A percentile compares a stretch with the other conserved stretches of the same genome.
Conservation (phyloP, 768 basidiomycete species). For the Peribolospora kevripleyi region DNA sequence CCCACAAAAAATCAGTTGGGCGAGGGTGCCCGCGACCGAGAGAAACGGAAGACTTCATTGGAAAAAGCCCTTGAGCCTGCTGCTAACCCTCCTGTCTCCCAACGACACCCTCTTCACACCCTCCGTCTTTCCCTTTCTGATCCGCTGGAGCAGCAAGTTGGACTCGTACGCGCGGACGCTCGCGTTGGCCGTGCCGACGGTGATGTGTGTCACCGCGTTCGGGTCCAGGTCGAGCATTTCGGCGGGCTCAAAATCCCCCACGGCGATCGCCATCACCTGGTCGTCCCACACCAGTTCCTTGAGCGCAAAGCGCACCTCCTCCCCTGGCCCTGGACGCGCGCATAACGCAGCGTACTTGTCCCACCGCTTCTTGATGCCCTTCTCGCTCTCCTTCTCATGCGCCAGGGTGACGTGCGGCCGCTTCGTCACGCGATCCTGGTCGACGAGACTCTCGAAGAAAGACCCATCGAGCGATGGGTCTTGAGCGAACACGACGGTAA, state of each 20-base stretch:
- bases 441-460: constrained; percentile 31
- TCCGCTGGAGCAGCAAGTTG: constrained; percentile 34
- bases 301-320: background rate
- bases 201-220: constrained; percentile 41
- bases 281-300: constrained; percentile 36
- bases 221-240: constrained; percentile 15
- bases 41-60: too few relatives aligned
- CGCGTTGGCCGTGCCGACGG: constrained; percentile 44
- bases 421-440: constrained; percentile 27
- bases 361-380: background rate
- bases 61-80: constrained; percentile 17
- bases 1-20: too few relatives aligned
- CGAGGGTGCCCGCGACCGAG: background rate
- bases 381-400: constrained; percentile 32
- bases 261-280: constrained; percentile 52
- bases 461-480: background rate
- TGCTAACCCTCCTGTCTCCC: constrained; percentile 10
- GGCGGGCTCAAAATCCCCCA: constrained; percentile 32
- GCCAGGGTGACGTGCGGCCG: constrained; percentile 71
- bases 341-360: too few relatives aligned
- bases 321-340: background rate
- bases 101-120: constrained; percentile 11
- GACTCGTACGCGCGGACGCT: constrained; percentile 44
- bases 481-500: constrained; percentile 12
- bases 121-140: constrained; percentile 20